These are phyloP conservation scores for Pyracantha coccinea DNA, from an alignment of 331 rosid genomes.

Conservation along the genomic window DNA sequence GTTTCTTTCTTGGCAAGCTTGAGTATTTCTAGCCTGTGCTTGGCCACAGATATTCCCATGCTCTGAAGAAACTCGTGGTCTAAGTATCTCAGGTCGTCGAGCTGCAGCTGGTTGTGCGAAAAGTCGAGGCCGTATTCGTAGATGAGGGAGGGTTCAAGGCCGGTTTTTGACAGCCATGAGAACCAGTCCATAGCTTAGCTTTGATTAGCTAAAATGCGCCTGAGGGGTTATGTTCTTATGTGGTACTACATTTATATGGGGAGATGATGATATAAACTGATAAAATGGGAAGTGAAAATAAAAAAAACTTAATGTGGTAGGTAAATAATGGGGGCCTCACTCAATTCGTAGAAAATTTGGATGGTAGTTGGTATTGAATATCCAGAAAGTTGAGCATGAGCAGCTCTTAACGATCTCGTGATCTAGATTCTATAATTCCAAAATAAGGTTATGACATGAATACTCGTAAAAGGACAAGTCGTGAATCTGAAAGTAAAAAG, in stretches of 20 bases:
- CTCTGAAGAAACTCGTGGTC: constrained; percentile 85
- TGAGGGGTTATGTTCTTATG: background rate
- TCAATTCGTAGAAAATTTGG: constrained; percentile 15
- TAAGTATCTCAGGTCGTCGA: constrained; percentile 53
- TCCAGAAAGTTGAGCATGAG: constrained; percentile 5
- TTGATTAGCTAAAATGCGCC: background rate
- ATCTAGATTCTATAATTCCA: background rate
- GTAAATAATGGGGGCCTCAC: constrained; percentile 2
- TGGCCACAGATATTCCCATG: constrained; percentile 83
- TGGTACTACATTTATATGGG: background rate
- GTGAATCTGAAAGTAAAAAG: no score
- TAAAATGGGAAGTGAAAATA: background rate
- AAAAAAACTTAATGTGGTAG: constrained; percentile 33
- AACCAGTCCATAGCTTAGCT: constrained; percentile 47
- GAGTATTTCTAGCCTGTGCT: constrained; percentile 82
- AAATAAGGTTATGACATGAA: no score
- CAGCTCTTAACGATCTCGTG: background rate
- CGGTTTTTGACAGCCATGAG: constrained; percentile 77
- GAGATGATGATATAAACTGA: constrained; percentile 23
- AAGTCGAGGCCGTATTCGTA: constrained; percentile 66
- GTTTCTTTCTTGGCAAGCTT: constrained; percentile 51
- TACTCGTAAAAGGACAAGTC: no score
- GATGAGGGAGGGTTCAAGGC: constrained; percentile 50
- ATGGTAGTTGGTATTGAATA: constrained; percentile 42
- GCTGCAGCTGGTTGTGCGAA: constrained; percentile 52